Base-by-base conservation (phyloP, 805 yeast genomes). In the Kuraishia cidri region DNA sequence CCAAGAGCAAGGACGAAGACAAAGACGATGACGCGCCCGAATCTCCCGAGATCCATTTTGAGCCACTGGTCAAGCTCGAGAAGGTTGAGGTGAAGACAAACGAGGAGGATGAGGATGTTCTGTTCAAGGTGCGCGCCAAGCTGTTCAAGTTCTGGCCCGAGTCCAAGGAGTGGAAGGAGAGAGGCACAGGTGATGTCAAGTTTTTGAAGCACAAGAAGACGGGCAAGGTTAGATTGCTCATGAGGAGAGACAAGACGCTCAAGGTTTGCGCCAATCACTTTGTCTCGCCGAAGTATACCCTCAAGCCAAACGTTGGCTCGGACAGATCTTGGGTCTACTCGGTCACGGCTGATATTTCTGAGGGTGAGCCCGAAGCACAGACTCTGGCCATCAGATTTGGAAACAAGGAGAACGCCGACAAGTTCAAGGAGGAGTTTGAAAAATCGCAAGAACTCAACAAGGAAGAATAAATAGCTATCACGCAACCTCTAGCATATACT, bases 231-330 rank as follows among this genome's bases (percentile, higher is more conserved):
- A 81, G 98, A 68, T 62, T 92, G 45, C 69, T 92, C 55, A 92
- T 92, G 98, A 86, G 98, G 76, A 86, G 98, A 69, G 98, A 92
- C 68, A 90, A 90, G 72, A 92, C 97, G 35, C 74, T 92, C 56
- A 92, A 92, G 72, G 81, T 92, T 53, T 92, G 98, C 63, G 98
- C 98, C 48, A 92, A 92, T 69, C 98, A 92, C 64, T 76, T 76
- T 63, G 75, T 85, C 56, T 63, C 83, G 29, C 77, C 90, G 40
- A 94, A 82, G 46, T 85, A 82, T 63, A 73, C 63, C 45, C 75
- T 92, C 58, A 83, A 76, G 56, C 86, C 97, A 50, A 92, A 92
- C 56, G 88, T 92, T 44, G 97, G 98, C 32, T 79, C 92, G 39
- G 98, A 92, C 59, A 82, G 96, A 70, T 86, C 96, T 23, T 92